Conservation (phyloP, 768 basidiomycete species). For the Lactifluus echinatus region DNA sequence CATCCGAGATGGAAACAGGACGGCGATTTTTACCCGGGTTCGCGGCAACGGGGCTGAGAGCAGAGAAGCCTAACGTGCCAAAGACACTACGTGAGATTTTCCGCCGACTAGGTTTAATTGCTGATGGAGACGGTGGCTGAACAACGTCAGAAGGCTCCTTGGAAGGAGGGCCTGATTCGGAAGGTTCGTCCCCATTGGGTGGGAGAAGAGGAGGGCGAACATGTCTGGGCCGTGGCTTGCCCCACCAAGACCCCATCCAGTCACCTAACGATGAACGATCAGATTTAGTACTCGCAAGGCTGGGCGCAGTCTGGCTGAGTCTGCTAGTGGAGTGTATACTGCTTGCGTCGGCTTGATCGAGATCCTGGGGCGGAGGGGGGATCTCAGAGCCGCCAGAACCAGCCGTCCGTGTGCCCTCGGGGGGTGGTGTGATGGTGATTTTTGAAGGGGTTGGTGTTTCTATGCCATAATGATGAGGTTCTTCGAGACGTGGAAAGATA, state of each 20-base stretch:
- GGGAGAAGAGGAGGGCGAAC: slow-evolving; percentile 21
- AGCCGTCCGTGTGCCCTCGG: background rate
- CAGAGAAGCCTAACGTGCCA: slow-evolving; percentile 60
- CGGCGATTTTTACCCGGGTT: slow-evolving; percentile 18
- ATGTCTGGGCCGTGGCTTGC: slow-evolving; percentile 37
- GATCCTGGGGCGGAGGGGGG: background rate
- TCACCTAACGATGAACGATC: slow-evolving; percentile 44
- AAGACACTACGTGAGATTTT: slow-evolving; percentile 58
- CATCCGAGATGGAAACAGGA: slow-evolving; percentile 6
- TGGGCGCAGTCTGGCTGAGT: slow-evolving; percentile 14
- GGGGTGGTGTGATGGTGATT: slow-evolving; percentile 13
- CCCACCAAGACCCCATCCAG: slow-evolving; percentile 76
- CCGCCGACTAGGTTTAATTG: slow-evolving; percentile 26
- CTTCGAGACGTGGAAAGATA: slow-evolving; percentile 26
- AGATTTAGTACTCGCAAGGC: slow-evolving; percentile 19
- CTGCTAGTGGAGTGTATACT: slow-evolving; percentile 16
- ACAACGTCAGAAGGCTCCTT: slow-evolving; percentile 16
- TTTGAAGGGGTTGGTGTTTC: slow-evolving; percentile 13
- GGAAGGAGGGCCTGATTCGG: slow-evolving; percentile 12
- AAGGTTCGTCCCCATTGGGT: background rate
- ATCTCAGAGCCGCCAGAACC: background rate
- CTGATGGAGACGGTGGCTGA: slow-evolving; percentile 13
- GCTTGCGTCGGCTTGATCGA: slow-evolving; percentile 4
- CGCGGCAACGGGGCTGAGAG: slow-evolving; percentile 40
- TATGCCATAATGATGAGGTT: slow-evolving; percentile 18